Base-by-base conservation (phyloP, 2,329 filamentous ascomycete genomes). In the Colletotrichum falcatum region DNA sequence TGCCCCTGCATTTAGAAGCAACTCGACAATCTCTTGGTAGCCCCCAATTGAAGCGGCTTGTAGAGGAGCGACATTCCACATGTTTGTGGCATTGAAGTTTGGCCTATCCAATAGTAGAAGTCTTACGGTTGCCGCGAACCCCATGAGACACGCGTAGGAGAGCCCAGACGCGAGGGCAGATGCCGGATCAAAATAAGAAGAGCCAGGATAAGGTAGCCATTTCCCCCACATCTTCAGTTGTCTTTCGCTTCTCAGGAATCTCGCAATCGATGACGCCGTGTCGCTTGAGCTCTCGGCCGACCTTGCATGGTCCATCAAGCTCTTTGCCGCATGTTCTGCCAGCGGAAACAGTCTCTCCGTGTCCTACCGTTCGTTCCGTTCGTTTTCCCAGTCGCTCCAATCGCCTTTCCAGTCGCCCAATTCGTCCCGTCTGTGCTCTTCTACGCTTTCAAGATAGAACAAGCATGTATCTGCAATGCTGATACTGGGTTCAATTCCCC, bases 311-410 rank as follows among this genome's bases (percentile, higher is more conserved):
- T 4, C 14, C 20, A 11, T 18, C 28, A 39, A 49, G 11, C 5
- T 42, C 6, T 33, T 0, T 48, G 58, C 58, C 4, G 42, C 58
- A 14, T 37, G 7, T 16, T 1, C 3, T 16, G 35, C 35, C 35
- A 58, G 35, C 7, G 54, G 54, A 20, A 42, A 58, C 2, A 23
- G 54, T 7, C 4, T 5, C 7, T 1, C 20, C 7, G 42, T 20
- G 2, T n/a, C 6, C 1, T 5, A 2, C 8, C 3, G 1, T 28
- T 5, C 8, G 2, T 18, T 33, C 30, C n/a, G n/a, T n/a, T n/a
- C n/a, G n/a, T n/a, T n/a, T n/a, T n/a, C n/a, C n/a, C n/a, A n/a
- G n/a, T n/a, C n/a, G n/a, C n/a, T n/a, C n/a, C n/a, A n/a, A n/a
- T n/a, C n/a, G n/a, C n/a, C n/a, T n/a, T n/a, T n/a, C n/a, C n/a